Evolutionary conservation across 768 basidiomycete genomes (phyloP).

Genomic region (Butyriboletus loyo): DNA sequence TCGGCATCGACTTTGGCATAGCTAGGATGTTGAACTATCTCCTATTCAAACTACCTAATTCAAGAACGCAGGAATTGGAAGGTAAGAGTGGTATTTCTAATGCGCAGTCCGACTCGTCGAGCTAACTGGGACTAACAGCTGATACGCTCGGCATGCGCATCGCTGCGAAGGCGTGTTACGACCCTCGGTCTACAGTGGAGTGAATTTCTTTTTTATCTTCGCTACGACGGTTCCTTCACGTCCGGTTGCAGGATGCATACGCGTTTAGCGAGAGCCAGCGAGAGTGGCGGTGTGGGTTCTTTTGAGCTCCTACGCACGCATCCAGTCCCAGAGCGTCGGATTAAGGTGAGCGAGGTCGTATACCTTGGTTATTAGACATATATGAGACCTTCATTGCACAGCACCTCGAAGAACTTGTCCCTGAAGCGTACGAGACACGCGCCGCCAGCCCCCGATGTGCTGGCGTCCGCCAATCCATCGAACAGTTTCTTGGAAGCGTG

Average conservation of each 20-base stretch:
- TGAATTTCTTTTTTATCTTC: slow-evolving; percentile 26
- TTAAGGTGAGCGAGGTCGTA: slow-evolving; percentile 49
- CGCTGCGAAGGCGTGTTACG: slow-evolving; percentile 81
- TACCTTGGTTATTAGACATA: neutral
- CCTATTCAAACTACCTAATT: slow-evolving; percentile 76
- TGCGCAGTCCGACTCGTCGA: neutral
- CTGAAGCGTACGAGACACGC: slow-evolving; percentile 54
- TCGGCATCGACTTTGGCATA: slow-evolving; percentile 57
- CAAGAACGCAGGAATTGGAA: slow-evolving; percentile 77
- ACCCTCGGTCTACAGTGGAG: slow-evolving; percentile 75
- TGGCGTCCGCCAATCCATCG: slow-evolving; percentile 33
- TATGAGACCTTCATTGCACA: slow-evolving; percentile 17
- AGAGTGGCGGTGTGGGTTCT: slow-evolving; percentile 25
- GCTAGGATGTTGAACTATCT: slow-evolving; percentile 45
- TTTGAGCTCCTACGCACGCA: slow-evolving; percentile 78
- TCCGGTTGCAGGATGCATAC: slow-evolving; percentile 57
- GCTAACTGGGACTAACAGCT: slow-evolving; percentile 44
- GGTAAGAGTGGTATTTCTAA: slow-evolving; percentile 37
- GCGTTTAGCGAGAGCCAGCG: slow-evolving; percentile 60
- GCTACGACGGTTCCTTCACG: neutral
- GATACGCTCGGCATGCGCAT: slow-evolving; percentile 83
- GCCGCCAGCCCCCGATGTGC: slow-evolving; percentile 57
- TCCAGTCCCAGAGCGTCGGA: slow-evolving; percentile 68
- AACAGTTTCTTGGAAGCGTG: slow-evolving; percentile 19
- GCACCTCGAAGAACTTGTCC: slow-evolving; percentile 53